A percentile compares a stretch with the other conserved stretches of the same genome.
phyloP scores from a whole-genome alignment of 306 rosid species.

The Coriaria nepalensis region DNA sequence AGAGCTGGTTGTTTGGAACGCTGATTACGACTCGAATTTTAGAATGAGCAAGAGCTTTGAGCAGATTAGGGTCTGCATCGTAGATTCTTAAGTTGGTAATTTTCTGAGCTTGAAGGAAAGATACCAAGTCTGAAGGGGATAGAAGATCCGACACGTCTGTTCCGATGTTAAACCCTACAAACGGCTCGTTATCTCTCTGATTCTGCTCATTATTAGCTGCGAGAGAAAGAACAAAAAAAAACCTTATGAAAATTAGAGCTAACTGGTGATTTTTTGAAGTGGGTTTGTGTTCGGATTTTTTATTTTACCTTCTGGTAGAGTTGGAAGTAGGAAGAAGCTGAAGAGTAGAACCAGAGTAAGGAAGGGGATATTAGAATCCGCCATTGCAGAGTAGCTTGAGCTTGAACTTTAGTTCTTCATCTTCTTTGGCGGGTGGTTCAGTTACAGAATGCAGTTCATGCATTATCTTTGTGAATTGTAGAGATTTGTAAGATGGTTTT shows the following conservation, averaged over 20 bases:
- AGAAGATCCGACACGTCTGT: conserved; percentile 57
- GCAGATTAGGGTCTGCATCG: conserved; percentile 67
- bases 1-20: conserved; percentile 80
- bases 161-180: conserved; percentile 72
- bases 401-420: conserved; percentile 32
- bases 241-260: background rate
- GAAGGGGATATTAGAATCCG: conserved; percentile 20
- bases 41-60: conserved; percentile 42
- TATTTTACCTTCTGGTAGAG: conserved; percentile 26
- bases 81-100: conserved; percentile 58
- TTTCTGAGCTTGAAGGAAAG: conserved; percentile 49
- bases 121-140: conserved; percentile 30
- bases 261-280: background rate
- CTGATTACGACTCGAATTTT: conserved; percentile 50
- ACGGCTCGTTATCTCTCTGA: conserved; percentile 33
- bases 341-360: background rate
- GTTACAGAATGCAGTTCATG: conserved; percentile 36
- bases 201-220: conserved; percentile 23
- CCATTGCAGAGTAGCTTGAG: conserved; percentile 38
- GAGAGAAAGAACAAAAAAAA: conserved; percentile 2
- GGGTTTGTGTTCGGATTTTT: background rate
- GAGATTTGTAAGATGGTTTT: conserved; percentile 7
- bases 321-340: conserved; percentile 3
- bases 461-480: conserved; percentile 35
- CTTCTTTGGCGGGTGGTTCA: conserved; percentile 32